phyloP scores from a whole-genome alignment of 1,284 basidiomycete genomes.

The Earliella scabrosa region DNA sequence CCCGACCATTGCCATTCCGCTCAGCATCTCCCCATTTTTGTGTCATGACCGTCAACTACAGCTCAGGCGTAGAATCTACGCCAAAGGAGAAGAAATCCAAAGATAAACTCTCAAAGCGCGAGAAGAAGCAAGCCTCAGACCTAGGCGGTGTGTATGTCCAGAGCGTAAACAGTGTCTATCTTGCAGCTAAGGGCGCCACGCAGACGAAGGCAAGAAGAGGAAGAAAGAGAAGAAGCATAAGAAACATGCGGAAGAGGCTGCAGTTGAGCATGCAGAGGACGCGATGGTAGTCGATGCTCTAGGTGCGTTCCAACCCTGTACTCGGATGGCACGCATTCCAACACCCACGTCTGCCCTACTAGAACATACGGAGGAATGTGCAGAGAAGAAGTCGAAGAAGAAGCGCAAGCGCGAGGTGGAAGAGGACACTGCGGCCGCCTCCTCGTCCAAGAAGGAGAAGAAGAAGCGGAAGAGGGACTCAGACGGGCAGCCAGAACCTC shows the following conservation, averaged over 20 bases:
- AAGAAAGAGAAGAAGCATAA: constrained; percentile 19
- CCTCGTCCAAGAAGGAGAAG: constrained; percentile 29
- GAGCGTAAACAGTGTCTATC: too few relatives aligned
- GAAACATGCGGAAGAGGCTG: neutral
- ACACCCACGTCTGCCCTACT: neutral
- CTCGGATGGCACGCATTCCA: too few relatives aligned
- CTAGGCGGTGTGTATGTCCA: constrained; percentile 34
- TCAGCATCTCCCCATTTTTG: too few relatives aligned
- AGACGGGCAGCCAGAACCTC: constrained; percentile 3
- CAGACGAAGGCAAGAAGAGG: constrained; percentile 23
- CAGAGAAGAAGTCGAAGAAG: constrained; percentile 31
- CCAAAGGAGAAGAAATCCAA: constrained; percentile 29
- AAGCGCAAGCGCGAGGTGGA: constrained; percentile 33
- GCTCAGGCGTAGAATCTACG: neutral
- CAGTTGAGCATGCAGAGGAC: constrained; percentile 3
- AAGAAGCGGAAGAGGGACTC: constrained; percentile 27
- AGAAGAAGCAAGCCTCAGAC: constrained; percentile 15
- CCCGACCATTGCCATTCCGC: too few relatives aligned
- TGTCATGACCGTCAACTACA: too few relatives aligned
- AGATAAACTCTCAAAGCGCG: constrained; percentile 20
- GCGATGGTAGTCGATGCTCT: constrained; percentile 19
- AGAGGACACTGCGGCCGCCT: neutral
- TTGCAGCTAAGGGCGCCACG: constrained; percentile 14
- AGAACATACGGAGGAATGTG: constrained; percentile 22
- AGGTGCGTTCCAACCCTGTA: constrained; percentile 19